Conservation (phyloP, 192 early-diverging fungal species). For the Coemansia aciculifera region DNA sequence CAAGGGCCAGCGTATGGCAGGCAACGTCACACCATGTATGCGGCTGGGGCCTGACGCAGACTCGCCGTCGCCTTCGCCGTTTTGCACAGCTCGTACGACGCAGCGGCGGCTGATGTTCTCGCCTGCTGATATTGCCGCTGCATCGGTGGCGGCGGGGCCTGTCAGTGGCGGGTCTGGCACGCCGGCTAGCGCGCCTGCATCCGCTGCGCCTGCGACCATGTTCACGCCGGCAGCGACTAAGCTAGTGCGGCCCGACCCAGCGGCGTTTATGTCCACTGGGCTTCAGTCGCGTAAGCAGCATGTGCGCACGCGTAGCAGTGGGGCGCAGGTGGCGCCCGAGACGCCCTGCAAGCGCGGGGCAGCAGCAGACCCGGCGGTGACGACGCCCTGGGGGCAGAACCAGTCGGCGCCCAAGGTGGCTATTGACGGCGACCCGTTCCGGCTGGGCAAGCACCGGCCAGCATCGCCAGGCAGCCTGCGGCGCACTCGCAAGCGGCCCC, state of each 20-base stretch:
- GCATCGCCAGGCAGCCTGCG: constrained; percentile 49
- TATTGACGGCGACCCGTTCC: constrained; percentile 27
- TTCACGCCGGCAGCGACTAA: constrained; percentile 55
- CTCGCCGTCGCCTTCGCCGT: neutral
- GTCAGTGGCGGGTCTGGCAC: constrained; percentile 16
- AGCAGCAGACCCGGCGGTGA: constrained; percentile 1
- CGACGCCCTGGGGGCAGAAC: constrained; percentile 1
- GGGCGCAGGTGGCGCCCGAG: constrained; percentile 39
- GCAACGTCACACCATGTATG: neutral
- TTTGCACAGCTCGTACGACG: neutral
- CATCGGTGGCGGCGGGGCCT: constrained; percentile 20
- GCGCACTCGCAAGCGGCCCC: constrained; percentile 48
- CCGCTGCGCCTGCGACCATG: constrained; percentile 15
- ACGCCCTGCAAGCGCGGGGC: constrained; percentile 47
- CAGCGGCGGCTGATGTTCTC: constrained; percentile 41
- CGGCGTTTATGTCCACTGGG: constrained; percentile 52
- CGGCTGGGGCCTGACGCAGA: neutral
- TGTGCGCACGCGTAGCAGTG: constrained; percentile 30
- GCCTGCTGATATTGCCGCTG: constrained; percentile 28
- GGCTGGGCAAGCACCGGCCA: constrained; percentile 52
- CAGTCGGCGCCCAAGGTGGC: constrained; percentile 14
- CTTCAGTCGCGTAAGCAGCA: constrained; percentile 52
- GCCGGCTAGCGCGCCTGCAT: constrained; percentile 14
- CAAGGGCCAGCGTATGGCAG: neutral
- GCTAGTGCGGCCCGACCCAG: constrained; percentile 55